Conservation (phyloP, 2,329 filamentous ascomycete genomes). For the Apiospora saccharicola region DNA sequence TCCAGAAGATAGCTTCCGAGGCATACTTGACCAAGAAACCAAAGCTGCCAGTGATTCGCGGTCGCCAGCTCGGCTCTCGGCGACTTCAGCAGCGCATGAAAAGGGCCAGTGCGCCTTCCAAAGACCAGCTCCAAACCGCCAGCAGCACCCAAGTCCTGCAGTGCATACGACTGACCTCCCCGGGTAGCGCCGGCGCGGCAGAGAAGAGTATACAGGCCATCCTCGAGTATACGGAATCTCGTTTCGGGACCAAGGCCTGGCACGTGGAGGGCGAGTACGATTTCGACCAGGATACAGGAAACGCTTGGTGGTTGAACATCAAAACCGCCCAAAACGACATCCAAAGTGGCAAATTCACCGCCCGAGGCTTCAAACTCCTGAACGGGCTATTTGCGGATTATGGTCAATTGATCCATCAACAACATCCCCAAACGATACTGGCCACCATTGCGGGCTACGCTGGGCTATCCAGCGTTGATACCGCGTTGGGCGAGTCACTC, state of each 20-base stretch:
- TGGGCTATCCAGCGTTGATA: conserved; percentile 14
- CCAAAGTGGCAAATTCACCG: background rate
- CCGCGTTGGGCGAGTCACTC: conserved; percentile 26
- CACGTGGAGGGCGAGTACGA: conserved; percentile 20
- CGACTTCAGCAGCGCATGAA: conserved; percentile 23
- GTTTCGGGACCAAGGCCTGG: conserved; percentile 23
- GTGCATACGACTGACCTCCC: background rate
- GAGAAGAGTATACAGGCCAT: conserved; percentile 23
- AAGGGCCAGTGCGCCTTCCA: background rate
- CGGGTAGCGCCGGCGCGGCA: conserved; percentile 1
- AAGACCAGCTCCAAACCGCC: background rate
- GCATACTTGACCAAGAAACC: conserved; percentile 7
- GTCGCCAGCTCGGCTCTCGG: conserved; percentile 28
- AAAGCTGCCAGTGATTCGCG: conserved; percentile 22
- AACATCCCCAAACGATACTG: conserved; percentile 25
- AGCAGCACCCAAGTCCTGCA: background rate
- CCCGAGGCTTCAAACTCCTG: conserved; percentile 16
- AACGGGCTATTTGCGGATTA: conserved; percentile 22
- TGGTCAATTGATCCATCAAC: background rate
- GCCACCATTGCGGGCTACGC: conserved; percentile 22
- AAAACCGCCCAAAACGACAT: background rate
- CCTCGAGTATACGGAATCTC: conserved; percentile 21
- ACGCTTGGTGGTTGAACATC: conserved; percentile 6
- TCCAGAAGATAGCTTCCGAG: conserved; percentile 27
- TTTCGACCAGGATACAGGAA: background rate